Conservation (phyloP, 1,284 basidiomycete species). For the Boletus sp. region DNA sequence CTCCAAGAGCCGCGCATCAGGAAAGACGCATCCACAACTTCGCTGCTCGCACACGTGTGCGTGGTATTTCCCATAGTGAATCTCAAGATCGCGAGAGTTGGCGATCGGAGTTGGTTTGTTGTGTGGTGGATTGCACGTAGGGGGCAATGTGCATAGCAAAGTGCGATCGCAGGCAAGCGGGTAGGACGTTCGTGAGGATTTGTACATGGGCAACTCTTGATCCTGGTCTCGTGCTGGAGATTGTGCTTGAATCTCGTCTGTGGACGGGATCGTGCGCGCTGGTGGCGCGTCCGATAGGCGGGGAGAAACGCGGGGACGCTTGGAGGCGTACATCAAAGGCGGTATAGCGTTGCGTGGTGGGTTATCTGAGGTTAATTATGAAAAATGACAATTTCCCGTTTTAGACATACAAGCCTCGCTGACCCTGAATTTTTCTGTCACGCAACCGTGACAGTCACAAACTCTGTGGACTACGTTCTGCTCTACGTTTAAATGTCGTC, state of each 20-base stretch:
- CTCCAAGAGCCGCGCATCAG: constrained; percentile 75
- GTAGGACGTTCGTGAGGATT: constrained; percentile 28
- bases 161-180: constrained; percentile 33
- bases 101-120: constrained; percentile 58
- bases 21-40: constrained; percentile 83
- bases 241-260: neutral
- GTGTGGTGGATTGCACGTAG: constrained; percentile 73
- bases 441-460: too few relatives aligned
- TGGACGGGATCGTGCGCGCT: constrained; percentile 7
- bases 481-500: constrained; percentile 48
- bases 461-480: too few relatives aligned
- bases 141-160: constrained; percentile 76
- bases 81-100: constrained; percentile 68
- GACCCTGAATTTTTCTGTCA: constrained; percentile 30
- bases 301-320: constrained; percentile 33
- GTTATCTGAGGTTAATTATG: too few relatives aligned
- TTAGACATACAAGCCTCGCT: constrained; percentile 18
- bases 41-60: constrained; percentile 76
- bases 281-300: constrained; percentile 33
- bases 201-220: constrained; percentile 31
- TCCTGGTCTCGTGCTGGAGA: constrained; percentile 18
- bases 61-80: constrained; percentile 83
- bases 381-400: constrained; percentile 1
- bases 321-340: constrained; percentile 31
- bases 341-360: too few relatives aligned